phyloP scores from a whole-genome alignment of 352 stramenopile species.

The Phytophthora fragariaefolia region DNA sequence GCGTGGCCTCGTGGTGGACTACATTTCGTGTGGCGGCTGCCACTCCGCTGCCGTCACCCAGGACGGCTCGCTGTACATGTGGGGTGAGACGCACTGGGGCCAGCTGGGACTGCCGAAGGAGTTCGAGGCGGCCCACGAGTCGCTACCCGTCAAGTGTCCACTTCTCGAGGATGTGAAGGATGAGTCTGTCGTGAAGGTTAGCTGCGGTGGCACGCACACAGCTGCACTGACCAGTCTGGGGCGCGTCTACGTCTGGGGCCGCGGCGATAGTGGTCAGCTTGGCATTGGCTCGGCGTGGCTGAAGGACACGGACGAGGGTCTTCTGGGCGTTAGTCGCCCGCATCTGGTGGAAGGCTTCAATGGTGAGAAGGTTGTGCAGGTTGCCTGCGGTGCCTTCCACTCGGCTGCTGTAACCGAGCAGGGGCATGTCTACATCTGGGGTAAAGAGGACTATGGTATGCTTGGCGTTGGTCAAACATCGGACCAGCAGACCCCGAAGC shows the following conservation, averaged over 20 bases:
- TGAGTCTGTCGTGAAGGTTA: slow-evolving; percentile 78
- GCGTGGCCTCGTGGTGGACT: slow-evolving; percentile 57
- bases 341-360: slow-evolving; percentile 73
- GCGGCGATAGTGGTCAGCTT: slow-evolving; percentile 79
- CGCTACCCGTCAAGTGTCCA: slow-evolving; percentile 68
- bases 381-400: slow-evolving; percentile 85
- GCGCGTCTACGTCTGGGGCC: slow-evolving; percentile 82
- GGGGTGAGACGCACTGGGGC: slow-evolving; percentile 84
- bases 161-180: slow-evolving; percentile 52
- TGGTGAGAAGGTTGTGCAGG: slow-evolving; percentile 76
- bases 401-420: slow-evolving; percentile 77
- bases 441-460: slow-evolving; percentile 91
- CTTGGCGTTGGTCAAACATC: slow-evolving; percentile 79
- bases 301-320: slow-evolving; percentile 63
- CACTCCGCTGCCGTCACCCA: slow-evolving; percentile 80
- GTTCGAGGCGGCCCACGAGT: slow-evolving; percentile 62
- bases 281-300: slow-evolving; percentile 73
- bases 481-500: slow-evolving; percentile 66
- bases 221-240: slow-evolving; percentile 73
- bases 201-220: slow-evolving; percentile 81
- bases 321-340: slow-evolving; percentile 62
- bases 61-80: slow-evolving; percentile 81
- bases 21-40: slow-evolving; percentile 84
- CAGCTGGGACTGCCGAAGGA: slow-evolving; percentile 78
- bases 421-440: slow-evolving; percentile 80